A percentile compares a stretch with the other conserved stretches of the same genome.
phyloP scores from a whole-genome alignment of 2,329 filamentous ascomycete species.

The Colletotrichum euphorbiae region DNA sequence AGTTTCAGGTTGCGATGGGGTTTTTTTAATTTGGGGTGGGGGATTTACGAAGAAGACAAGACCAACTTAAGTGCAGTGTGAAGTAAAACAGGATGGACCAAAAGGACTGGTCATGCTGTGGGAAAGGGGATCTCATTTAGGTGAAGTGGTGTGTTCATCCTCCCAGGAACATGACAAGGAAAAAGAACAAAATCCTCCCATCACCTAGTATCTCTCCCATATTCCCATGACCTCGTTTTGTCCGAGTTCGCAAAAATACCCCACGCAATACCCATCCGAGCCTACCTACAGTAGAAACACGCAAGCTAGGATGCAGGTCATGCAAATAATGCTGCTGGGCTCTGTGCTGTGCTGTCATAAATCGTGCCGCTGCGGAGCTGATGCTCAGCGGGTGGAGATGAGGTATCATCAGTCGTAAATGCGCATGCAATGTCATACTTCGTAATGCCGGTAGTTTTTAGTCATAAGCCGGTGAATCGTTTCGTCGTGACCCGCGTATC shows the following conservation, averaged over 20 bases:
- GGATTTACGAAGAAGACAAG: constrained; percentile 8
- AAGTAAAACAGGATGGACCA: constrained; percentile 3
- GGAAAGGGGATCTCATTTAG: constrained; percentile 57
- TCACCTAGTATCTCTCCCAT: not conserved
- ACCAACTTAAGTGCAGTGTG: constrained; percentile 11
- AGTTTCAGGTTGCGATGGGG: not conserved
- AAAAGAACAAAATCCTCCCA: not conserved
- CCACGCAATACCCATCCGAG: too few species aligned
- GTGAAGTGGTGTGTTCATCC: constrained; percentile 44
- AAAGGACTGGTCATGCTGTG: constrained; percentile 39
- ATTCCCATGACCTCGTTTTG: not conserved
- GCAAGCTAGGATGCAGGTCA: not conserved
- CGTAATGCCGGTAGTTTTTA: constrained; percentile 18
- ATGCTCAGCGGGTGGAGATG: not conserved
- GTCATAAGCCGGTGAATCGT: constrained; percentile 21
- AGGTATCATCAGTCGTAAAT: not conserved
- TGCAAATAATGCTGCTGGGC: not conserved
- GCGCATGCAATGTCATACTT: constrained; percentile 17
- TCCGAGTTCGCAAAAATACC: too few species aligned
- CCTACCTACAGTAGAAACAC: not conserved
- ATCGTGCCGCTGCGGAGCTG: not conserved
- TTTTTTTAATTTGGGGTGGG: not conserved
- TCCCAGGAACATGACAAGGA: not conserved
- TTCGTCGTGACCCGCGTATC: constrained; percentile 9
- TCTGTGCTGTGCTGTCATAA: not conserved